Percentiles rank a stretch among this genome's conserved stretches.
phyloP scores from a whole-genome alignment of 305 asterid genomes.

The Caryopteris hybrid region DNA sequence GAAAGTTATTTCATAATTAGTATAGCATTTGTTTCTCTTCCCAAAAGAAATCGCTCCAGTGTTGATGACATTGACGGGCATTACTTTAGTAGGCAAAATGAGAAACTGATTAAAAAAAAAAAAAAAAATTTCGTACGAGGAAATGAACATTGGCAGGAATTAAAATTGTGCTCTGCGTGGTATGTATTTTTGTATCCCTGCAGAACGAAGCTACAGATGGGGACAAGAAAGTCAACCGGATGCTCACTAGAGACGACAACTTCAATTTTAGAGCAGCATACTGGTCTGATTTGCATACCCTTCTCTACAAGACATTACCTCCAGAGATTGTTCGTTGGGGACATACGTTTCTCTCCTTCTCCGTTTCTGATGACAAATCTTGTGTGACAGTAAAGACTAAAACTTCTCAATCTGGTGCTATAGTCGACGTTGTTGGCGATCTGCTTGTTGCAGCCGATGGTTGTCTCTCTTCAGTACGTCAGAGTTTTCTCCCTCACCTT shows the following conservation, averaged over 20 bases:
- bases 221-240: constrained; percentile 44
- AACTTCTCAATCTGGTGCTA: constrained; percentile 42
- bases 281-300: constrained; percentile 81
- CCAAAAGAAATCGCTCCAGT: too few species aligned
- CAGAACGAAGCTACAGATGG: constrained; percentile 62
- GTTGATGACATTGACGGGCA: too few species aligned
- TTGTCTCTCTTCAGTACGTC: constrained; percentile 63
- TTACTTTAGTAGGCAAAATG: too few species aligned
- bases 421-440: constrained; percentile 40
- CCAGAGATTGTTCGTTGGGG: constrained; percentile 59
- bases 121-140: too few species aligned
- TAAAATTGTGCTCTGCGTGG: neutral
- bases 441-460: constrained; percentile 91
- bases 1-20: neutral
- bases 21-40: too few species aligned
- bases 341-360: constrained; percentile 46
- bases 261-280: constrained; percentile 80
- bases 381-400: constrained; percentile 34
- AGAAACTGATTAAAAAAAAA: too few species aligned
- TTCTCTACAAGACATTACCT: constrained; percentile 56
- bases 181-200: neutral
- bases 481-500: constrained; percentile 48
- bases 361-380: constrained; percentile 36
- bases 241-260: constrained; percentile 62
- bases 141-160: too few species aligned